A percentile compares a stretch with the other conserved stretches of the same genome.
phyloP scores from a whole-genome alignment of 345 rosid species.

The Gossypium rotundifolium region DNA sequence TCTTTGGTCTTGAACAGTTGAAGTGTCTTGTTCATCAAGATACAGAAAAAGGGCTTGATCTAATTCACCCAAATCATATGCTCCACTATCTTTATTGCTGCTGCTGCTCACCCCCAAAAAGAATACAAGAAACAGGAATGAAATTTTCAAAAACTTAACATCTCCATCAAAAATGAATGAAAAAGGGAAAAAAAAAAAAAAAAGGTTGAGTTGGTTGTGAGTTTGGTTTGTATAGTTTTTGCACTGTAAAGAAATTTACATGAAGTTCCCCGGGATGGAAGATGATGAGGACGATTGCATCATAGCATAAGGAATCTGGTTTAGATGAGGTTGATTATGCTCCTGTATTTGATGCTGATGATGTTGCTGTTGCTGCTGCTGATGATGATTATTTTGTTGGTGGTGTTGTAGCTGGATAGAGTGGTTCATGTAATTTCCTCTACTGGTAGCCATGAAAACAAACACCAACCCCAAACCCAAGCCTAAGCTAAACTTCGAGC shows the following conservation, averaged over 20 bases:
- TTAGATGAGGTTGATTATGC: slow-evolving; percentile 38
- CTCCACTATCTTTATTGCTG: slow-evolving; percentile 36
- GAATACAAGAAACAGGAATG: neutral
- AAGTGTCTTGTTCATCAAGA: slow-evolving; percentile 77
- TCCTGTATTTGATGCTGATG: slow-evolving; percentile 21
- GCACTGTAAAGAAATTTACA: slow-evolving; percentile 32
- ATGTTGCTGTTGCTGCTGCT: slow-evolving; percentile 18
- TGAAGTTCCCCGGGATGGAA: slow-evolving; percentile 49
- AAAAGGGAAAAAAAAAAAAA: neutral
- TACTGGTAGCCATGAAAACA: slow-evolving; percentile 39
- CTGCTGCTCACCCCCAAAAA: slow-evolving; percentile 19
- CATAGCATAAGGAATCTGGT: slow-evolving; percentile 45
- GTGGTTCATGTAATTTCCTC: slow-evolving; percentile 28
- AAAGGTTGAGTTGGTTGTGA: neutral
- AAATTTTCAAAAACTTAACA: neutral
- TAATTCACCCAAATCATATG: slow-evolving; percentile 80
- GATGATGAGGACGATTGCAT: slow-evolving; percentile 45
- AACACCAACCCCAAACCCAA: slow-evolving; percentile 3
- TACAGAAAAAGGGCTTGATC: slow-evolving; percentile 94
- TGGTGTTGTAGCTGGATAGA: slow-evolving; percentile 19
- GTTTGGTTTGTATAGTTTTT: neutral
- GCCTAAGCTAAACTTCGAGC: slow-evolving; percentile 8
- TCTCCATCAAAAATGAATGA: neutral
- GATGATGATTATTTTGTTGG: slow-evolving; percentile 13
- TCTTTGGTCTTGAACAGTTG: slow-evolving; percentile 60